Evolutionary conservation across 768 basidiomycete genomes (phyloP), one percentile per base, ranked within the genome.

Genomic region (Pholiota molesta): DNA sequence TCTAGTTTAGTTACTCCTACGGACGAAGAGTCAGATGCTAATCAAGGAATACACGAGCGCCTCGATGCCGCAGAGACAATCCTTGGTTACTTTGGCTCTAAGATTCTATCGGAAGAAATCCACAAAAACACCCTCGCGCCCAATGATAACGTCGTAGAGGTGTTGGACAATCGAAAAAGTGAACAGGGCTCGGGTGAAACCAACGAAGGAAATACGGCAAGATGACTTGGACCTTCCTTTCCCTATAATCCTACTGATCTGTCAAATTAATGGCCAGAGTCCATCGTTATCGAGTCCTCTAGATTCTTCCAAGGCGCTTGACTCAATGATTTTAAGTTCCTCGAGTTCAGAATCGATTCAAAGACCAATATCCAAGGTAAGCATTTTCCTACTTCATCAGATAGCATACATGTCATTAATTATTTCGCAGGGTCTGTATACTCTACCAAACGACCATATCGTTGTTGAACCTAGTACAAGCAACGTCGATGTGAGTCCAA

Each of bases 1-100:
- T 81, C 80, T 8, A 72, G 68, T 37, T 69, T 82, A 2, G 75
- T 75, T 21, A 82, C 81, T 31, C 81, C 81, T 14, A 71, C 72
- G 5, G 79, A 81, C 57, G 78, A 78, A 60, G 65, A 73, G 31
- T 59, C 51, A n/a, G 47, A 59, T 16, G 19, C 39, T 3, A 29
- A 26, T 19, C 55, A 31, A 55, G 69, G 69, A 11, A 73, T 72
- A 44, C 61, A 68, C n/a, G 55, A 69, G 26, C 65, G 65, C 33
- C 53, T 69, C 29, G 66, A 55, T 28, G 53, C 39, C 44, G 64
- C 66, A 26, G 59, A 68, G 29, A 61, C 66, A 3, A 57, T 64
- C 44, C 61, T 68, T 8, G 60, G 67, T 37, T 66, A 66, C 52
- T 66, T 69, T 52, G 60, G 37, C 5, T 52, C 57, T 31, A 63